Evolutionary conservation across 768 basidiomycete species (phyloP).

Genomic region (Kwoniella mangroviensis): DNA sequence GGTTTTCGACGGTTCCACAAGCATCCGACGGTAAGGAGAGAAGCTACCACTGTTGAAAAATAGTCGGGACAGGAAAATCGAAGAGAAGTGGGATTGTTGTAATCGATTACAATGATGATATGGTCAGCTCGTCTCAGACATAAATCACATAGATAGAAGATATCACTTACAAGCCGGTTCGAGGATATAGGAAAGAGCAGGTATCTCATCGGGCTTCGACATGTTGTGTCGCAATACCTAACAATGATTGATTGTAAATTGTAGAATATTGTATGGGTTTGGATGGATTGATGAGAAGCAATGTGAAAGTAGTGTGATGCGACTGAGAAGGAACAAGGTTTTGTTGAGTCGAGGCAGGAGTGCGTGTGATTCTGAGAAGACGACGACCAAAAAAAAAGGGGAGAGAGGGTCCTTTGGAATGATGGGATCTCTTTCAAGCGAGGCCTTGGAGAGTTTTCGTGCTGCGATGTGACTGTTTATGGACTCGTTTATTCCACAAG

Average conservation of each 20-base stretch:
- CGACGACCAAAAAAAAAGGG: background rate
- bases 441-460: background rate
- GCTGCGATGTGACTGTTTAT: no score
- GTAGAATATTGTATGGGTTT: background rate
- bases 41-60: slow-evolving; percentile 35
- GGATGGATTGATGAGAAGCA: background rate
- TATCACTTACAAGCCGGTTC: slow-evolving; percentile 46
- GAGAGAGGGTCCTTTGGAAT: background rate
- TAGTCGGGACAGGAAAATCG: background rate
- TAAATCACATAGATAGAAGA: background rate
- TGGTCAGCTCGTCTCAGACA: background rate
- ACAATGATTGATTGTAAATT: background rate
- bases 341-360: no score
- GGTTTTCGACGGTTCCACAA: slow-evolving; percentile 39
- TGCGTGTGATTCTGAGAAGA: no score
- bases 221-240: slow-evolving; percentile 23
- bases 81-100: background rate
- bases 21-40: slow-evolving; percentile 42
- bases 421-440: background rate
- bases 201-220: slow-evolving; percentile 49
- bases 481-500: no score
- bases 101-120: background rate
- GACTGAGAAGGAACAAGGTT: no score
- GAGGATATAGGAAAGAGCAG: slow-evolving; percentile 45
- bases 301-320: no score